phyloP scores from a whole-genome alignment of 106 monocot genomes.

The Dactylorhiza incarnata region DNA sequence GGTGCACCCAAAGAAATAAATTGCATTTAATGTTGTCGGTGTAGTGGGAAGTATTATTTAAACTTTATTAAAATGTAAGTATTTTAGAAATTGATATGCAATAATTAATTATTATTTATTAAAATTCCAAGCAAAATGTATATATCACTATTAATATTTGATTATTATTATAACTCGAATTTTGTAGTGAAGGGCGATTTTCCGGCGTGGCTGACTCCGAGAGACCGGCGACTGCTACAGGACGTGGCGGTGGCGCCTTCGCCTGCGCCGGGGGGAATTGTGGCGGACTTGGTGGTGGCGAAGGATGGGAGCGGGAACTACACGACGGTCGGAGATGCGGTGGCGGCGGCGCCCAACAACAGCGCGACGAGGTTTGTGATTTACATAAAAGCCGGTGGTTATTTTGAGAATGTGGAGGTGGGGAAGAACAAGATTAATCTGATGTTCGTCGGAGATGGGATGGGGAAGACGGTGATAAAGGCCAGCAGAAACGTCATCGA shows the following conservation, averaged over 20 bases:
- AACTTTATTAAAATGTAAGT: too few relatives aligned
- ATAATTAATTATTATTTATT: too few relatives aligned
- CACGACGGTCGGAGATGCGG: conserved; percentile 46
- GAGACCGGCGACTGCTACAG: conserved; percentile 40
- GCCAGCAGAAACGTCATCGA: conserved; percentile 63
- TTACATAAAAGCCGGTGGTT: conserved; percentile 76
- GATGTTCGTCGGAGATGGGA: conserved; percentile 80
- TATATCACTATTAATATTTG: neutral
- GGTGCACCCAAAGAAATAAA: neutral
- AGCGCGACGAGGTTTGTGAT: conserved; percentile 52
- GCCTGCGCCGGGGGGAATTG: conserved; percentile 9
- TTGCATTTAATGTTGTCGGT: too few relatives aligned
- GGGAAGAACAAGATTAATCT: conserved; percentile 50
- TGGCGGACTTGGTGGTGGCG: conserved; percentile 53
- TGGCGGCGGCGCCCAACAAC: conserved; percentile 59
- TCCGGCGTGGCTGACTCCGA: conserved; percentile 37
- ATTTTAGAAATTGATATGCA: too few relatives aligned
- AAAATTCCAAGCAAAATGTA: too few relatives aligned
- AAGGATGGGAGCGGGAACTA: conserved; percentile 74
- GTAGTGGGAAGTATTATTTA: too few relatives aligned
- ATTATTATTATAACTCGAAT: neutral
- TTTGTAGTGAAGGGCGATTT: conserved; percentile 20
- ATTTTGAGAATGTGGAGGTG: conserved; percentile 79
- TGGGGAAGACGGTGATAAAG: conserved; percentile 86
- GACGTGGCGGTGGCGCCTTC: conserved; percentile 2